These are phyloP conservation scores for Murraya paniculata DNA, from an alignment of 345 rosid species.

Conservation along the genomic window DNA sequence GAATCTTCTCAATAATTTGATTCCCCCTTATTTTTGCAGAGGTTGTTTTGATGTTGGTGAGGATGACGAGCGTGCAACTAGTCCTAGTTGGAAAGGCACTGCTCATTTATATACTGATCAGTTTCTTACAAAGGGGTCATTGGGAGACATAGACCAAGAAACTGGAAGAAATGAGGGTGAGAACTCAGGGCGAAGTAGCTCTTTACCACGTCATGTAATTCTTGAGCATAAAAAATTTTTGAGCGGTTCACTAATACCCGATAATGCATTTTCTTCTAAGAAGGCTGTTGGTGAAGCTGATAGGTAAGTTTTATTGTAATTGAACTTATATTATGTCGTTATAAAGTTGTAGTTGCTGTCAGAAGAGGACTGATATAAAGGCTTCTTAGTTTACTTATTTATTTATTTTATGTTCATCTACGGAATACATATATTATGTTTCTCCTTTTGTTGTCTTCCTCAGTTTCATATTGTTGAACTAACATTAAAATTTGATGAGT, in stretches of 20 bases:
- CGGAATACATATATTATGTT: not conserved
- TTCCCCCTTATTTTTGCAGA: constrained; percentile 44
- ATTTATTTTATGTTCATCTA: not conserved
- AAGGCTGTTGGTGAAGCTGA: constrained; percentile 53
- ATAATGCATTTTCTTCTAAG: constrained; percentile 47
- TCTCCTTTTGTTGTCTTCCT: not conserved
- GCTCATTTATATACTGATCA: constrained; percentile 43
- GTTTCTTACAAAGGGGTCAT: constrained; percentile 35
- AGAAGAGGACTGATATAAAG: not conserved
- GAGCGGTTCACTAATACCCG: constrained; percentile 61
- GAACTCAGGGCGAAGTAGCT: constrained; percentile 41
- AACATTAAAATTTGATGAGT: not conserved
- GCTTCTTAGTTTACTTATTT: not conserved
- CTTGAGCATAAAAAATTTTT: constrained; percentile 49
- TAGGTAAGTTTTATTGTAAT: constrained; percentile 44
- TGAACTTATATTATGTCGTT: not conserved
- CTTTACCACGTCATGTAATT: constrained; percentile 41
- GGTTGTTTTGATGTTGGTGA: constrained; percentile 82
- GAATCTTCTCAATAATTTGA: not conserved
- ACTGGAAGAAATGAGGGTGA: constrained; percentile 50
- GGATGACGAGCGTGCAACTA: constrained; percentile 55
- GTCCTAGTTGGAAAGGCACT: constrained; percentile 55
- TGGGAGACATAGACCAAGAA: constrained; percentile 32
- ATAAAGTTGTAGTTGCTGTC: not conserved
- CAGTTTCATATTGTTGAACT: not conserved